Conservation (phyloP, 495 filamentous ascomycete genomes). For the Penicillium angulare region DNA sequence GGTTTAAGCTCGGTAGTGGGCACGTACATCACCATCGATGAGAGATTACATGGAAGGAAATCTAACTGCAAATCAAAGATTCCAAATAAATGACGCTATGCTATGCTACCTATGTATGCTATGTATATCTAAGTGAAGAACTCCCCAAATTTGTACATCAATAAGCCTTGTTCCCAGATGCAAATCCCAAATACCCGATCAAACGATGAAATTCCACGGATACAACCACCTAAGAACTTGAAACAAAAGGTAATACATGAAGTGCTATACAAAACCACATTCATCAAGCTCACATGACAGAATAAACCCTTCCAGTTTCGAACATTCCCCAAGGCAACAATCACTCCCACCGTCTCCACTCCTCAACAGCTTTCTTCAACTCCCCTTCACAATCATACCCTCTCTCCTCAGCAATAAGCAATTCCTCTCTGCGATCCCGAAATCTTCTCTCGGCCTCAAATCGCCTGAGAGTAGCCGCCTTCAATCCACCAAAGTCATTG, state of each 20-base stretch:
- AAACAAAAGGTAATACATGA: not conserved
- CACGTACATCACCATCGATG: too few relatives aligned
- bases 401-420: slow-evolving; percentile 39
- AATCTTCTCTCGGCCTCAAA: slow-evolving; percentile 47
- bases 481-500: slow-evolving; percentile 55
- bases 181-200: slow-evolving; percentile 2
- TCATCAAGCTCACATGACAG: too few relatives aligned
- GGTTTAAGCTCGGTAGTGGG: too few relatives aligned
- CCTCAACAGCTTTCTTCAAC: slow-evolving; percentile 43
- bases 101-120: slow-evolving; percentile 5
- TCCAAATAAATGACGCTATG: too few relatives aligned
- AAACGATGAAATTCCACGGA: not conserved
- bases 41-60: too few relatives aligned
- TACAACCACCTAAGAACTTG: slow-evolving; percentile 1
- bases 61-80: too few relatives aligned
- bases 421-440: slow-evolving; percentile 40
- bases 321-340: too few relatives aligned
- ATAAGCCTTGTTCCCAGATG: not conserved
- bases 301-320: too few relatives aligned
- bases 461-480: slow-evolving; percentile 34
- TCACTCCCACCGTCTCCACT: slow-evolving; percentile 58
- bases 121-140: not conserved
- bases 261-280: not conserved
- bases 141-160: slow-evolving; percentile 2
- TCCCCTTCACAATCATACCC: slow-evolving; percentile 49